Evolutionary conservation across 2,329 filamentous ascomycete genomes (phyloP), one percentile per base, ranked within the genome.

Genomic region (Intubia oerlemansii): DNA sequence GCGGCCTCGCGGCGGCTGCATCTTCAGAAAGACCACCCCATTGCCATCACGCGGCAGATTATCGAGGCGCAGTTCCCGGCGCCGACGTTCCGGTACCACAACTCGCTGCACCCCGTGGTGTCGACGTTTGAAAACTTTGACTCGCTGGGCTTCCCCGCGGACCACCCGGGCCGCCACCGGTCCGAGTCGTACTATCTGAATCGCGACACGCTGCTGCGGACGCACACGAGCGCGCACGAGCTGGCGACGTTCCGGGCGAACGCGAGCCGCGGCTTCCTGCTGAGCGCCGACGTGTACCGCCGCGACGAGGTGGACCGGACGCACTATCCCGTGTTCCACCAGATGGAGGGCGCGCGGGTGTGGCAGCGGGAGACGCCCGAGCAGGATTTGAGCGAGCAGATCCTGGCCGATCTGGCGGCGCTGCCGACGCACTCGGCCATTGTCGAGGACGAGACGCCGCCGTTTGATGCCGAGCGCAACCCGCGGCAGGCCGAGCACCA

Each of bases 101-200:
- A 80, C 44, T 58, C 68, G 30, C 67, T 84, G 42, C 71, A 75
- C 39, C 85, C 88, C 1, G 70, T 93, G 23, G 88, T 95, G 15
- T 72, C 75, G 19, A 77, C 80, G 3, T 52, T 59, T 9, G 77
- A 93, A 45, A 98, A 98, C 49, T 98, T 98, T 46, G 88, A 98
- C 52, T 88, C 84, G n/a, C 59, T 98, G 7, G 84, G 84, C 25
- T 95, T 98, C 45, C 76, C 84, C 0, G 44, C 59, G 6, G 77
- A 93, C 47, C 88, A 98, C 43, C 78, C 82, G 4, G 88, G 88
- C 34, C 74, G 88, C 28, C 78, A 68, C 38, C 69, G 68, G 39
- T 85, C 79, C 10, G 88, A 98, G 52, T 95, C 88, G 1, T 98
- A 95, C 58, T 98, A 98, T 50, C 54, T 98, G 44, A 92, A 92